Evolutionary conservation across 2,329 filamentous ascomycete genomes (phyloP).

Genomic region (Phaeosphaeria sp.): DNA sequence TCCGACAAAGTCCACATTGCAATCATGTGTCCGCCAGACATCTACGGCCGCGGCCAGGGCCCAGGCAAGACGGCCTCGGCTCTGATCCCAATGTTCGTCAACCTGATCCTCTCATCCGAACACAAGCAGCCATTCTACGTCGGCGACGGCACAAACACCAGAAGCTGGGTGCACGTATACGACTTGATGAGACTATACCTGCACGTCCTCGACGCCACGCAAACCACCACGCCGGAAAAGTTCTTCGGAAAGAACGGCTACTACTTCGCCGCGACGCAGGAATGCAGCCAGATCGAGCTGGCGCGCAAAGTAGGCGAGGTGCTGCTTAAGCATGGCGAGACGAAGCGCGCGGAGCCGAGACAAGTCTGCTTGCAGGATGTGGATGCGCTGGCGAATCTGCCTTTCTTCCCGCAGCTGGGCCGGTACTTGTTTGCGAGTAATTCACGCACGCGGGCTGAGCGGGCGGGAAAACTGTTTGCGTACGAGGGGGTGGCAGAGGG

Average conservation of each 20-base stretch:
- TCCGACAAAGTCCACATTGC: slow-evolving; percentile 49
- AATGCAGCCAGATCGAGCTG: slow-evolving; percentile 37
- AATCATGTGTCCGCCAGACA: slow-evolving; percentile 69
- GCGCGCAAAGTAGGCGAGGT: slow-evolving; percentile 30
- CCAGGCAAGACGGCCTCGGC: slow-evolving; percentile 54
- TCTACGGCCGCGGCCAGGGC: slow-evolving; percentile 66
- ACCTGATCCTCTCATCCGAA: slow-evolving; percentile 40
- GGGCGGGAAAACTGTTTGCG: slow-evolving; percentile 60
- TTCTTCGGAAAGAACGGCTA: slow-evolving; percentile 63
- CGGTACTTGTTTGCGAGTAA: slow-evolving; percentile 56
- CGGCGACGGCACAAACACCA: slow-evolving; percentile 60
- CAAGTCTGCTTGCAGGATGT: slow-evolving; percentile 31
- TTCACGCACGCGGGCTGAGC: slow-evolving; percentile 60
- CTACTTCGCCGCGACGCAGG: slow-evolving; percentile 54
- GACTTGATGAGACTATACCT: slow-evolving; percentile 64
- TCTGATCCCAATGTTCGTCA: slow-evolving; percentile 50
- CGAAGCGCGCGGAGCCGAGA: slow-evolving; percentile 29
- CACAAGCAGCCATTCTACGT: slow-evolving; percentile 56
- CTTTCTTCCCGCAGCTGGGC: slow-evolving; percentile 28
- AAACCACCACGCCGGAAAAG: slow-evolving; percentile 21
- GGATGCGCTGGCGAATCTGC: slow-evolving; percentile 29
- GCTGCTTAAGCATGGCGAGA: slow-evolving; percentile 31
- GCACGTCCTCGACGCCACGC: slow-evolving; percentile 62
- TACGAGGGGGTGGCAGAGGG: slow-evolving; percentile 61
- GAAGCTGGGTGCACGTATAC: slow-evolving; percentile 64